A percentile compares a stretch with the other conserved stretches of the same genome.
phyloP scores from a whole-genome alignment of 73 alveolate species.

The Symbiodinium pilosum region DNA sequence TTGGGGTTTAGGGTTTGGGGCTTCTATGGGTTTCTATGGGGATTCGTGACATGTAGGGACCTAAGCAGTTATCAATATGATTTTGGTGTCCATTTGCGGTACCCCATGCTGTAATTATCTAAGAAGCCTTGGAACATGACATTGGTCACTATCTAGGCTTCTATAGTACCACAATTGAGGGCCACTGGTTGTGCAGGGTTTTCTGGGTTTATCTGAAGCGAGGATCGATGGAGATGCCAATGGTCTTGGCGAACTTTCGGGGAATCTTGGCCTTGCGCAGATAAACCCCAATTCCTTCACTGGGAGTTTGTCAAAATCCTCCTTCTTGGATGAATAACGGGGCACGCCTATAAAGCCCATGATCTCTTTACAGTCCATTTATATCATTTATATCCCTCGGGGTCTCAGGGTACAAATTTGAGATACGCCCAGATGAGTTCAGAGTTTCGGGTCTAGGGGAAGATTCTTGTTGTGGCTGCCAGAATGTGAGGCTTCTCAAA shows the following conservation, averaged over 20 bases:
- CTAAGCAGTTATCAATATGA: too few relatives aligned
- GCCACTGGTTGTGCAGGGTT: too few relatives aligned
- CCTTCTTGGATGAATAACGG: neutral
- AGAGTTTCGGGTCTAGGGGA: neutral
- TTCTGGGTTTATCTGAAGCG: too few relatives aligned
- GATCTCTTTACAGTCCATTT: neutral
- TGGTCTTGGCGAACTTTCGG: conserved; percentile 97
- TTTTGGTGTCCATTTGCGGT: too few relatives aligned
- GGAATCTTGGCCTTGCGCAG: conserved; percentile 97
- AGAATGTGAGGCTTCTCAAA: neutral
- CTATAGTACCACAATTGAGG: too few relatives aligned
- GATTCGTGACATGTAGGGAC: too few relatives aligned
- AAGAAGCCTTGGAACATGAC: too few relatives aligned
- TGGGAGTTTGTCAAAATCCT: neutral
- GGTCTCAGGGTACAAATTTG: neutral
- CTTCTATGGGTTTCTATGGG: too few relatives aligned
- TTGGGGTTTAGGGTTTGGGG: too few relatives aligned
- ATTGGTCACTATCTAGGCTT: too few relatives aligned
- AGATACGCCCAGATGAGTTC: neutral
- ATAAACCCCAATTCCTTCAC: neutral
- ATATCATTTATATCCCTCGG: neutral
- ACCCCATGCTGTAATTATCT: too few relatives aligned
- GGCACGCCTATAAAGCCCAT: neutral
- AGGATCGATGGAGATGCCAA: conserved; percentile 98
- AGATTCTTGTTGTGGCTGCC: neutral